Conservation (phyloP, 768 basidiomycete species). For the Gyrodon lividus region DNA sequence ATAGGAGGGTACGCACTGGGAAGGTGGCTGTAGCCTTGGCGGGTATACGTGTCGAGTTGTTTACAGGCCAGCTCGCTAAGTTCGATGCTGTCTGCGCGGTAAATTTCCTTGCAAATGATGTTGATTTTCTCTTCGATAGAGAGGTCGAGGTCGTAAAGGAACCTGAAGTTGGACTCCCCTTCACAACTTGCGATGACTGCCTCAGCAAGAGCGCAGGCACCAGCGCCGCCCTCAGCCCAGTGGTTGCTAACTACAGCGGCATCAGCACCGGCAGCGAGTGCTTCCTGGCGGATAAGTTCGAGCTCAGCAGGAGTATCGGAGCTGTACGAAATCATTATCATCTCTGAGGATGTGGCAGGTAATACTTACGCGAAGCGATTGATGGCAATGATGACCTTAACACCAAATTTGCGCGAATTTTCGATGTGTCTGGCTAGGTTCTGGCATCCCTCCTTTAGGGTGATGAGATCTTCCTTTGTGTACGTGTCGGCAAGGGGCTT, state of each 20-base stretch:
- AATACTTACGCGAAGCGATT: conserved; percentile 87
- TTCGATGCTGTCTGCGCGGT: conserved; percentile 89
- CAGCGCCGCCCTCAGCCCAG: conserved; percentile 95
- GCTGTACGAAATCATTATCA: conserved; percentile 37
- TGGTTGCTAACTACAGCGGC: conserved; percentile 95
- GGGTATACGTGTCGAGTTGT: conserved; percentile 89
- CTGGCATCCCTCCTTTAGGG: conserved; percentile 86
- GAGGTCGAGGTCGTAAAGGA: conserved; percentile 85
- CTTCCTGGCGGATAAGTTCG: conserved; percentile 74
- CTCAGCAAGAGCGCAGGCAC: conserved; percentile 86
- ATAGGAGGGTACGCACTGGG: conserved; percentile 56
- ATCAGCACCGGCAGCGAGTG: conserved; percentile 86
- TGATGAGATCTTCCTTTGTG: conserved; percentile 88
- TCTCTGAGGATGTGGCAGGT: neutral
- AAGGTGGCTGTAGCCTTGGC: conserved; percentile 78
- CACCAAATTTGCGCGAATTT: conserved; percentile 91
- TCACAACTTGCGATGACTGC: conserved; percentile 89
- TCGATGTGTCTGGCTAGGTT: conserved; percentile 93
- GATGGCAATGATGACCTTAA: conserved; percentile 95
- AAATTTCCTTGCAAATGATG: conserved; percentile 87
- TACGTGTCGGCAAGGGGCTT: conserved; percentile 93
- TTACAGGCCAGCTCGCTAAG: conserved; percentile 80
- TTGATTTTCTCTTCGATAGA: conserved; percentile 87
- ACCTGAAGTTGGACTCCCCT: conserved; percentile 80
- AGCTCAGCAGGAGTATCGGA: conserved; percentile 91